Evolutionary conservation across 2,329 filamentous ascomycete genomes (phyloP).

Genomic region (Aureobasidium sp.): DNA sequence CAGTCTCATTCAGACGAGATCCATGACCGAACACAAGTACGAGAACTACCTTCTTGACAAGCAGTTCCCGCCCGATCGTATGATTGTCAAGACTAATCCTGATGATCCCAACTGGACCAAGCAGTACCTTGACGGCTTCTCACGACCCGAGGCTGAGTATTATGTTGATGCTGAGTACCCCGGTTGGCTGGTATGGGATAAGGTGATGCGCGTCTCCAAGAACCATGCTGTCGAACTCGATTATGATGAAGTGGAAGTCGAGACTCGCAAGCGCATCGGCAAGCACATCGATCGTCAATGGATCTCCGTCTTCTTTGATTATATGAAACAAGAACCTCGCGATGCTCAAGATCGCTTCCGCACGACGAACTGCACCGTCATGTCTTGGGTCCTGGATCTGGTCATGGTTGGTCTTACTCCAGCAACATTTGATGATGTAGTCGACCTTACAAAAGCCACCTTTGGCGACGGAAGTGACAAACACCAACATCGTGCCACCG

Average conservation of each 20-base stretch:
- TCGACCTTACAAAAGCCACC: slow-evolving; percentile 65
- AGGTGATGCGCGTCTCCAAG: slow-evolving; percentile 71
- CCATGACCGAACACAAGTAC: slow-evolving; percentile 78
- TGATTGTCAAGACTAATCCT: slow-evolving; percentile 63
- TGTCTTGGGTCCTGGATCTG: slow-evolving; percentile 85
- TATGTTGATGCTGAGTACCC: slow-evolving; percentile 88
- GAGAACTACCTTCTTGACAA: slow-evolving; percentile 76
- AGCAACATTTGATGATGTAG: slow-evolving; percentile 79
- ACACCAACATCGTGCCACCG: slow-evolving; percentile 91
- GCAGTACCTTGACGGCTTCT: slow-evolving; percentile 69
- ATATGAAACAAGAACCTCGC: slow-evolving; percentile 91
- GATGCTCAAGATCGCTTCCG: slow-evolving; percentile 80
- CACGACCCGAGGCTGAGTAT: slow-evolving; percentile 69
- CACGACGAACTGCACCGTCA: slow-evolving; percentile 75
- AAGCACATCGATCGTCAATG: slow-evolving; percentile 70
- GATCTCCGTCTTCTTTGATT: slow-evolving; percentile 82
- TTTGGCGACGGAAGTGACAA: slow-evolving; percentile 94
- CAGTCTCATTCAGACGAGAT: slow-evolving; percentile 77
- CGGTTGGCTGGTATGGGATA: slow-evolving; percentile 94
- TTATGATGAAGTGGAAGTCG: slow-evolving; percentile 74
- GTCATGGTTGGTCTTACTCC: slow-evolving; percentile 71
- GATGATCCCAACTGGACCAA: slow-evolving; percentile 72
- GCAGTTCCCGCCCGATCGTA: slow-evolving; percentile 67
- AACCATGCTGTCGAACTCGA: slow-evolving; percentile 60
- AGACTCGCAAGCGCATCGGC: slow-evolving; percentile 70